phyloP scores from a whole-genome alignment of 2,329 filamentous ascomycete genomes.

The Lachnellula cervina region DNA sequence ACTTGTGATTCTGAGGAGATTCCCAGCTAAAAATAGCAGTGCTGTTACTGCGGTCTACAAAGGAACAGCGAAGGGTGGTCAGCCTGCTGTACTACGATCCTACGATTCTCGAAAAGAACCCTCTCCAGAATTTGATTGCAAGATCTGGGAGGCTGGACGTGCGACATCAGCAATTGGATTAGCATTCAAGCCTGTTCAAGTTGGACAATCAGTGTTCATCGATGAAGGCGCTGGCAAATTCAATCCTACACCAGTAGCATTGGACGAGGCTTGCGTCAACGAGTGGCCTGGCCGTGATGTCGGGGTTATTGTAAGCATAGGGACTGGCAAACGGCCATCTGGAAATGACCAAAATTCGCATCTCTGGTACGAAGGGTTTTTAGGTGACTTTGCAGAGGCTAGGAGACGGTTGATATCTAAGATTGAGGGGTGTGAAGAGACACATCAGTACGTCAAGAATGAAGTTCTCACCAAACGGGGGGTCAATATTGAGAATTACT shows the following conservation, averaged over 20 bases:
- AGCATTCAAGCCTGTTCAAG: conserved; percentile 92
- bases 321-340: conserved; percentile 80
- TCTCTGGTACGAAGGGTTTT: conserved; percentile 89
- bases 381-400: conserved; percentile 90
- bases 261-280: conserved; percentile 87
- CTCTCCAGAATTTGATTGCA: conserved; percentile 86
- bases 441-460: conserved; percentile 78
- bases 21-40: conserved; percentile 43
- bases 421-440: conserved; percentile 91
- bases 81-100: conserved; percentile 74
- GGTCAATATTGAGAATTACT: conserved; percentile 87
- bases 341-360: conserved; percentile 65
- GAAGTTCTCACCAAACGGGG: conserved; percentile 72
- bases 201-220: conserved; percentile 89
- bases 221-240: conserved; percentile 90
- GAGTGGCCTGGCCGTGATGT: conserved; percentile 95
- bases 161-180: conserved; percentile 89
- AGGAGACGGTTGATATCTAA: conserved; percentile 78
- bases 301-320: conserved; percentile 86
- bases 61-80: conserved; percentile 64
- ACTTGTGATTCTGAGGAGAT: background rate
- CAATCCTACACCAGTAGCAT: conserved; percentile 77
- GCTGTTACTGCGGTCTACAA: conserved; percentile 89
- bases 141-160: conserved; percentile 93
- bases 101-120: conserved; percentile 94